phyloP scores from a whole-genome alignment of 2,329 filamentous ascomycete species.

The Aquanectria penicillioides region DNA sequence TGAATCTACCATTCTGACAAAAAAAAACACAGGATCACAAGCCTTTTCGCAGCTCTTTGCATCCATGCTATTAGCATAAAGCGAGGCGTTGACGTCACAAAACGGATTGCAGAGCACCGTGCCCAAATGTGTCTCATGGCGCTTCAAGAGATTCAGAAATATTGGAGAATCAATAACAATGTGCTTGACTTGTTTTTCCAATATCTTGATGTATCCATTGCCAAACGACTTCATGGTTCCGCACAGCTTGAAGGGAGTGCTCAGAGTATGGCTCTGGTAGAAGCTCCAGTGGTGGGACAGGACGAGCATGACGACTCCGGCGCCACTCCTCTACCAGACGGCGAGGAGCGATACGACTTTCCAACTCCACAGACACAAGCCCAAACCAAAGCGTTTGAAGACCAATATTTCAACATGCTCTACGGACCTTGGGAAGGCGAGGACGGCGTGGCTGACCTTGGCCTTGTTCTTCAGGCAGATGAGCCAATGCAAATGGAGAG shows the following conservation, averaged over 20 bases:
- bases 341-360: conserved; percentile 17
- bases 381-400: conserved; percentile 44
- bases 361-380: conserved; percentile 26
- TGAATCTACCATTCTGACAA: background rate
- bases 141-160: conserved; percentile 51
- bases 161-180: conserved; percentile 53
- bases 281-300: background rate
- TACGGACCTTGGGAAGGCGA: conserved; percentile 50
- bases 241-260: conserved; percentile 22
- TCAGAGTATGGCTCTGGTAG: conserved; percentile 1
- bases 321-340: background rate
- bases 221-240: conserved; percentile 44
- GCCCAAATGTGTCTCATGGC: conserved; percentile 51
- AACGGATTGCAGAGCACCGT: conserved; percentile 49
- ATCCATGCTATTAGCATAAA: conserved; percentile 51
- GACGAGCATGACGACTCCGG: background rate
- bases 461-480: conserved; percentile 46
- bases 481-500: conserved; percentile 44
- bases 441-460: conserved; percentile 47
- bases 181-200: conserved; percentile 50
- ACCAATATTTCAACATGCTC: conserved; percentile 49
- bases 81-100: conserved; percentile 44
- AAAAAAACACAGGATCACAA: conserved; percentile 43
- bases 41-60: conserved; percentile 50
- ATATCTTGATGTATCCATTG: conserved; percentile 51